These are phyloP conservation scores for Kingdonia uniflora DNA, from an alignment of 164 flowering plant genomes.

Conservation along the genomic window DNA sequence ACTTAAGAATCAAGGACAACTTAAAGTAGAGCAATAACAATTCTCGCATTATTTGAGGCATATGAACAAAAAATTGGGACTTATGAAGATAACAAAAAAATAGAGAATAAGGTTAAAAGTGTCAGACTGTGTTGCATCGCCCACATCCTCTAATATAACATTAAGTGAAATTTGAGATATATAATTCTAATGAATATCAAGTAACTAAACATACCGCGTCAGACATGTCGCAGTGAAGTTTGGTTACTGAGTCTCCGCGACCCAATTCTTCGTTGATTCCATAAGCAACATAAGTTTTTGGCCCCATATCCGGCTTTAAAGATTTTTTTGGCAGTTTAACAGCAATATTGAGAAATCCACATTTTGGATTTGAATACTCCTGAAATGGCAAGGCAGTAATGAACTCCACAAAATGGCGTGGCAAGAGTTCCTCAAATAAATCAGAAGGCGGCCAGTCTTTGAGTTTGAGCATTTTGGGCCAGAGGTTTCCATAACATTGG, in stretches of 20 bases:
- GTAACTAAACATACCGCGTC: conserved; percentile 47
- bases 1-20: no score
- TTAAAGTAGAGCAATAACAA: no score
- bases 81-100: no score
- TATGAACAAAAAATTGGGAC: no score
- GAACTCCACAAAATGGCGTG: conserved; percentile 54
- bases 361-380: conserved; percentile 47
- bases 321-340: conserved; percentile 28
- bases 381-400: conserved; percentile 44
- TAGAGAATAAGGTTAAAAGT: no score
- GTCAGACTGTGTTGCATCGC: no score
- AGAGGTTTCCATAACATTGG: conserved; percentile 5
- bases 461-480: conserved; percentile 55
- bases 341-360: conserved; percentile 45
- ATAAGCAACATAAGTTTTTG: conserved; percentile 66
- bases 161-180: no score
- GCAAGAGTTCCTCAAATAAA: conserved; percentile 34
- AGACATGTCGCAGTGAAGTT: conserved; percentile 75
- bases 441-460: conserved; percentile 69
- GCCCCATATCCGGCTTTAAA: conserved; percentile 63
- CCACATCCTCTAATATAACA: no score
- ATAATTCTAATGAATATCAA: no score
- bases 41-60: no score
- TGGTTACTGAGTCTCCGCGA: conserved; percentile 64
- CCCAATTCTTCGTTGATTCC: conserved; percentile 51